Base-by-base conservation (phyloP, 169 alveolate genomes). In the Besnoitia besnoiti region DNA sequence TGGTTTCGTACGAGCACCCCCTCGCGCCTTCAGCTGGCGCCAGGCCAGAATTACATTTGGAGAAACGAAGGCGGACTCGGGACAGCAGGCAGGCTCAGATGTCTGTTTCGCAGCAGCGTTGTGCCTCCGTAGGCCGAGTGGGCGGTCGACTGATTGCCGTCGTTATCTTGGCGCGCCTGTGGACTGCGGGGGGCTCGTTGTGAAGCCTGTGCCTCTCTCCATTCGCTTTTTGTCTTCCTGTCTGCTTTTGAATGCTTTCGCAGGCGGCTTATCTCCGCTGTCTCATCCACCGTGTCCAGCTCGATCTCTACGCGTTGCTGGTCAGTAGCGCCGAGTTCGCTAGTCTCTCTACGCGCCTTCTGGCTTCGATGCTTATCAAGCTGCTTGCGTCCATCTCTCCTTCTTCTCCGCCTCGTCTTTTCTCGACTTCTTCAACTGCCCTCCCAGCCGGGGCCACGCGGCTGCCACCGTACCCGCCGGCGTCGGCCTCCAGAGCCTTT, bases 241-340 rank as follows among this genome's bases (percentile, higher is more conserved):
- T 30, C 44, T n/a, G 44, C 19, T n/a, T 7, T 42, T n/a, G 46
- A n/a, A 2, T n/a, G 3, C n/a, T 67, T 7, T 67, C 59, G 49
- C 87, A 77, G 87, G 87, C 61, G 0, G 10, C 87, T 16, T 37
- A 37, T 10, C n/a, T 77, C 44, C 87, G 87, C 42, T 35, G 12
- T 4, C 30, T 77, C 30, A 37, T 77, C 8, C 87, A 42, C 33
- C 87, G 87, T 37, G 87, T 77, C 33, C 59, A 77, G 37, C 87
- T 77, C 59, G 87, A 77, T 21, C 59, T 77, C 50, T 77, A 77
- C 59, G 87, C 87, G 55, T 37, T 77, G 3, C 37, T 77, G 33
- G 87, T 77, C 37, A 77, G 87, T 39, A 77, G 87, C 35, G 55
- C 61, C 19, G 87, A 77, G 35, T 37, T 42, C 21, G 87, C 87